Base-by-base conservation (phyloP, 805 yeast genomes). In the Ogataea ganodermae region DNA sequence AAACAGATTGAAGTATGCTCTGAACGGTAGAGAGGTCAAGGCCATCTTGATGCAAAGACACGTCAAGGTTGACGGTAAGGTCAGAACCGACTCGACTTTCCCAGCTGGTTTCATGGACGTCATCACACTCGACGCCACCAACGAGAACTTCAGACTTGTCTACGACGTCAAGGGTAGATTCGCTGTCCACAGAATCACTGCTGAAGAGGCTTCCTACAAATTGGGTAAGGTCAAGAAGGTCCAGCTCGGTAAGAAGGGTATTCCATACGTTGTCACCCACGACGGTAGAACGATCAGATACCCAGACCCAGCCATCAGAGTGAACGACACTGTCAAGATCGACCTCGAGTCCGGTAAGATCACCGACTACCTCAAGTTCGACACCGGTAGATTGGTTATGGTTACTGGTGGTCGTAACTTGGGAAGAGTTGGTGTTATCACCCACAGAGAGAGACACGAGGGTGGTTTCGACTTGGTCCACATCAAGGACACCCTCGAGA, bases 31-130 rank as follows among this genome's bases (percentile, higher is more conserved):
- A 79, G 97, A 91, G 81, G 96, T 90, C 71, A 92, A 89, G 80
- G 96, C 97, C 66, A 92, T 91, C 76, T 80, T 92, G 75, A 89
- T 89, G 96, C 96, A 91, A 83, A 88, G 96, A 77, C 96, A 89
- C 66, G 97, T 91, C 70, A 86, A 91, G 81, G 98, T 94, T 66
- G 99, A 92, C 75, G 96, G 96, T 75, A 92, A 92, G 84, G 97
- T 92, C 67, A 91, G 98, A 89, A 92, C 99, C 66, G 98, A 94
- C 76, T 73, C 96, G 61, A 94, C 98, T 62, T 92, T 72, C 96
- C 99, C 99, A 75, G 87, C 98, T 71, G 99, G 99, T 71, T 92
- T 94, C 89, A 91, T 91, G 98, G 99, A 92, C 74, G 98, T 94
- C 66, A 89, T 92, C 78, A 66, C 96, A 62, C 80, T 92, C 70